Evolutionary conservation across 2,329 filamentous ascomycete genomes (phyloP).

Genomic region (Botryosphaeria agaves): DNA sequence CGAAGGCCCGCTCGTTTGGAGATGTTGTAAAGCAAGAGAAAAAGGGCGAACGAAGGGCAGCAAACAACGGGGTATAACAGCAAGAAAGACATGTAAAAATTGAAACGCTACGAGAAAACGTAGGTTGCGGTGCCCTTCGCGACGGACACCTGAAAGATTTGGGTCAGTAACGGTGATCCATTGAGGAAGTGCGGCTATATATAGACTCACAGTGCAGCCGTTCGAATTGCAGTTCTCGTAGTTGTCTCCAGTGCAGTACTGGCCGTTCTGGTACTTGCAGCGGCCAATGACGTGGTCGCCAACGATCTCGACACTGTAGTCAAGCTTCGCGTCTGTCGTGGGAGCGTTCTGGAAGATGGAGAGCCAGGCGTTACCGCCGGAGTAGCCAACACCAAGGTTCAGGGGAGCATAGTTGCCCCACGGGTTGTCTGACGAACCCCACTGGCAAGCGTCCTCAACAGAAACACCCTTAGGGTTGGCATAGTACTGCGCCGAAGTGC

Average conservation of each 20-base stretch:
- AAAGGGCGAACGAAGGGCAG: background rate
- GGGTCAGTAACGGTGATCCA: conserved; percentile 6
- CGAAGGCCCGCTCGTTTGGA: too few species aligned
- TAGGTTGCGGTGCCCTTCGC: conserved; percentile 31
- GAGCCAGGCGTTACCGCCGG: conserved; percentile 53
- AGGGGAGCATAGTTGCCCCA: conserved; percentile 75
- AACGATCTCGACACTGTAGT: conserved; percentile 63
- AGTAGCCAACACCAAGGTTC: conserved; percentile 67
- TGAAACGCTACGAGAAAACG: conserved; percentile 16
- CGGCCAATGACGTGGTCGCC: conserved; percentile 42
- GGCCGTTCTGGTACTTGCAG: conserved; percentile 50
- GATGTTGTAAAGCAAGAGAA: too few species aligned
- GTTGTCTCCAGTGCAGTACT: conserved; percentile 36
- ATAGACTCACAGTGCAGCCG: conserved; percentile 68
- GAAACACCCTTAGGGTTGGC: conserved; percentile 66
- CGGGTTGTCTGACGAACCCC: conserved; percentile 43
- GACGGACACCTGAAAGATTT: conserved; percentile 25
- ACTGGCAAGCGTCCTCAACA: conserved; percentile 55
- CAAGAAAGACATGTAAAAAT: too few species aligned
- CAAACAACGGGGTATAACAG: background rate
- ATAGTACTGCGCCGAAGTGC: conserved; percentile 90
- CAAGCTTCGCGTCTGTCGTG: conserved; percentile 49
- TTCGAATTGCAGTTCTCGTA: conserved; percentile 28
- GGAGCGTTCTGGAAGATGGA: conserved; percentile 75
- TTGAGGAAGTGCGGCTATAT: conserved; percentile 2